Base-by-base conservation (phyloP, 1,284 basidiomycete species). In the Termitomyces sp. region DNA sequence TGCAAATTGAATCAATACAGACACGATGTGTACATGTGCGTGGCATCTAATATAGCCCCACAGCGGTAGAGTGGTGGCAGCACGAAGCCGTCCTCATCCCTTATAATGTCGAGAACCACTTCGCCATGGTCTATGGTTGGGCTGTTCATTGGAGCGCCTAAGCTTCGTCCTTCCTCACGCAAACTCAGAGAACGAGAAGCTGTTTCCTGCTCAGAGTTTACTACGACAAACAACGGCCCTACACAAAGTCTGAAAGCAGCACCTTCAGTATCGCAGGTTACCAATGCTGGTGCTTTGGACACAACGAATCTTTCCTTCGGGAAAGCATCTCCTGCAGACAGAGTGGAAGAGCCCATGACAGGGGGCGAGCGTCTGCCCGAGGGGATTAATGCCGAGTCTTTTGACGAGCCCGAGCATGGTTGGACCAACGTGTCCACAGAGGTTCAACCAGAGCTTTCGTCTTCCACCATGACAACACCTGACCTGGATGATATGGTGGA, bases 61-160 rank as follows among this genome's bases (percentile, higher is more conserved):
- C 12, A 10, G 33, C 36, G n/a, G n/a, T 24, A 48, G 33, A 36
- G 7, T 30, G 19, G 28, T 31, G 28, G 19, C 26, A 40, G 38
- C 28, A 50, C 28, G 9, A 15, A 46, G 38, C 30, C 40, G 10
- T 24, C 28, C 33, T n/a, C 39, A 39, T 34, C 42, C 4, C n/a
- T 30, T 34, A 13, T 33, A 28, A 62, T 62, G 58, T 50, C 56
- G 45, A 52, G 28, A 26, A 44, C 50, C 7, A 44, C 34, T 30
- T 62, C 60, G 12, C 54, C 56, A 52, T 62, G 59, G 49, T 58
- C 56, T 8, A 52, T 62, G 39, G 50, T 62, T 5, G 58, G 58
- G 13, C 26, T 56, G 48, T 51, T 60, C 19, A 60, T 60, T 48
- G 53, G 55, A 33, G 24, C 40, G 21, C 51, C 57, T 39, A 53